A percentile compares a stretch with the other conserved stretches of the same genome.
phyloP scores from a whole-genome alignment of 805 yeast species.

The Teunomyces tritomae region DNA sequence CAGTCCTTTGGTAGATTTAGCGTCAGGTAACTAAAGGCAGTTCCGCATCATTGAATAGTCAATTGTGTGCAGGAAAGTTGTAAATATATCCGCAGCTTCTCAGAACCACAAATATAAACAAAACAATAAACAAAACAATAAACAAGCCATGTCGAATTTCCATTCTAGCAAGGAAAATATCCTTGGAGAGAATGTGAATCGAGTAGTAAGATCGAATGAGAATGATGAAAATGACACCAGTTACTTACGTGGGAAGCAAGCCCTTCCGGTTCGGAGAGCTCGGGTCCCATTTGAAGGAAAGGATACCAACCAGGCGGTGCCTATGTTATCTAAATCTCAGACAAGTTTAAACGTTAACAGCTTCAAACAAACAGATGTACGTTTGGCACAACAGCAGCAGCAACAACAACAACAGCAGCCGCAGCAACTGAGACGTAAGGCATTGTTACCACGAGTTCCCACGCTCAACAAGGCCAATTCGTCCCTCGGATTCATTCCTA shows the following conservation, averaged over 20 bases:
- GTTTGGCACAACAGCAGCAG: no score
- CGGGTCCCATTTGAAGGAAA: constrained; percentile 43
- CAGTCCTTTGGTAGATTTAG: not conserved
- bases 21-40: not conserved
- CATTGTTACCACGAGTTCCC: constrained; percentile 17
- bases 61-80: not conserved
- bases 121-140: constrained; percentile 9
- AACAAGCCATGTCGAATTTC: not conserved
- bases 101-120: constrained; percentile 8
- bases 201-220: not conserved
- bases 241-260: not conserved
- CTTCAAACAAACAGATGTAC: not conserved
- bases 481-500: constrained; percentile 32
- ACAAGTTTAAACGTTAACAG: constrained; percentile 12
- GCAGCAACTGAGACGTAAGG: constrained; percentile 4
- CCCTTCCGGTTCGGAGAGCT: constrained; percentile 1
- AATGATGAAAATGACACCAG: constrained; percentile 3
- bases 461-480: constrained; percentile 34
- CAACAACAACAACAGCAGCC: no score
- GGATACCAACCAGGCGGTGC: constrained; percentile 28
- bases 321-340: constrained; percentile 31
- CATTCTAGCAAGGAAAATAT: not conserved
- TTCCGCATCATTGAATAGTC: not conserved
- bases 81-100: not conserved
- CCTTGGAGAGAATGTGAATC: constrained; percentile 1